Percentiles rank a stretch among this genome's conserved stretches.
These are phyloP conservation scores for Boletus pseudo-olivaceus DNA, from an alignment of 768 basidiomycete species.

Conservation along the genomic window DNA sequence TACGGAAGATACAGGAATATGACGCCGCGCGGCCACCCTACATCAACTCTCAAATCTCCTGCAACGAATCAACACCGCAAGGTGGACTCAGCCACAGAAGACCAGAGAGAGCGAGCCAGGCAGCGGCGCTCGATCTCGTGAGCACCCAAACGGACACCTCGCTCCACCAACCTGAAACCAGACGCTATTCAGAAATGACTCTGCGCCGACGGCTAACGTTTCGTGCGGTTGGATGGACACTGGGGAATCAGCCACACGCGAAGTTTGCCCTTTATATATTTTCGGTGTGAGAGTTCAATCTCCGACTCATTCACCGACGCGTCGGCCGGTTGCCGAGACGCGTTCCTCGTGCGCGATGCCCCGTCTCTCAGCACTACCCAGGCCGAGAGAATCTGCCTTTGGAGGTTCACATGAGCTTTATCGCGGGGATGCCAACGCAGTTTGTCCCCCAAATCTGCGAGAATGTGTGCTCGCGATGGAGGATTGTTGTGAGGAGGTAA, in stretches of 20 bases:
- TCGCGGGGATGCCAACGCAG: conserved; percentile 57
- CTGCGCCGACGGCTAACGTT: conserved; percentile 54
- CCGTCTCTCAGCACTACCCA: conserved; percentile 47
- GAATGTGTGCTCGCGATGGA: conserved; percentile 79
- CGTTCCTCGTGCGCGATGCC: conserved; percentile 36
- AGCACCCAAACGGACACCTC: conserved; percentile 54
- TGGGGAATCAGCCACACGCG: conserved; percentile 23
- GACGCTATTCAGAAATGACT: conserved; percentile 52
- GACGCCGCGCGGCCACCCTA: conserved; percentile 51
- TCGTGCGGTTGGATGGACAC: conserved; percentile 71
- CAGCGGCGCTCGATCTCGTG: conserved; percentile 44
- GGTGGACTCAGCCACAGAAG: conserved; percentile 45
- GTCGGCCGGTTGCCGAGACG: conserved; percentile 13
- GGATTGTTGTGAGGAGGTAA: conserved; percentile 76
- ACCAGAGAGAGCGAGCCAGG: conserved; percentile 35
- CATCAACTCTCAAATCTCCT: conserved; percentile 40
- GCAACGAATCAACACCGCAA: conserved; percentile 52
- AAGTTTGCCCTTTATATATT: conserved; percentile 29
- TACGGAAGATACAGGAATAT: conserved; percentile 85
- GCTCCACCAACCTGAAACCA: conserved; percentile 74
- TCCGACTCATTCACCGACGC: conserved; percentile 22
- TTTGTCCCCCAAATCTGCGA: conserved; percentile 66
- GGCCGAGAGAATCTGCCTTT: conserved; percentile 65
- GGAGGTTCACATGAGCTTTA: conserved; percentile 63
- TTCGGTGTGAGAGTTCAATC: conserved; percentile 18